phyloP scores from a whole-genome alignment of 2,329 filamentous ascomycete species.

The Aspergillus viridinutans region DNA sequence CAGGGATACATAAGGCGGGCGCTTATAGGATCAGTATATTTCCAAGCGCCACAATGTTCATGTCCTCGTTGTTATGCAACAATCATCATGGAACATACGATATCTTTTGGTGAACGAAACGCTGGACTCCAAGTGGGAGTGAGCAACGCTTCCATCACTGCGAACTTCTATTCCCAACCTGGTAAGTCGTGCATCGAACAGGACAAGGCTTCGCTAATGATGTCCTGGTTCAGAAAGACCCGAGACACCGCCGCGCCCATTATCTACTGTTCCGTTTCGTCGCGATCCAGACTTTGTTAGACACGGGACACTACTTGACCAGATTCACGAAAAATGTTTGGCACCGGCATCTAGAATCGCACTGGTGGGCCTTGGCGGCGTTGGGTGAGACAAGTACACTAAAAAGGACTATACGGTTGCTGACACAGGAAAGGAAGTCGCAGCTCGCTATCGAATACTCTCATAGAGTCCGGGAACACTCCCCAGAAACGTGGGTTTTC shows the following conservation, averaged over 20 bases:
- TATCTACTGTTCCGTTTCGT: conserved; percentile 15
- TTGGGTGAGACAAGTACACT: conserved; percentile 9
- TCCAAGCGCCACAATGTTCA: no score
- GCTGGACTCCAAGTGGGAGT: neutral
- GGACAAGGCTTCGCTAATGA: neutral
- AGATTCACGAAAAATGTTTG: conserved; percentile 19
- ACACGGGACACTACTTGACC: conserved; percentile 17
- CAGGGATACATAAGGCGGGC: no score
- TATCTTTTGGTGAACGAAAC: neutral
- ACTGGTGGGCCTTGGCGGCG: conserved; percentile 14
- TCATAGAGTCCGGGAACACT: conserved; percentile 23
- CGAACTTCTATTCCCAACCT: neutral
- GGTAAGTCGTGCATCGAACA: neutral
- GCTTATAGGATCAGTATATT: no score
- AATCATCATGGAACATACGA: neutral
- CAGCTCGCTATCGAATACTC: conserved; percentile 38
- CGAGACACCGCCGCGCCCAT: conserved; percentile 13
- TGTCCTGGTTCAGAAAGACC: neutral
- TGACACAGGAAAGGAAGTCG: conserved; percentile 28
- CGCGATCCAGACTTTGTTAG: conserved; percentile 19
- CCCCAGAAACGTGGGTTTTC: conserved; percentile 31
- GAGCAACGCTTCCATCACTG: neutral
- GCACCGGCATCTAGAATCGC: conserved; percentile 9
- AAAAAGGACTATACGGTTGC: neutral
- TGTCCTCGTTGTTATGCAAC: neutral